Conservation (phyloP, 2,329 filamentous ascomycete genomes). For the Neocucurbitaria cava region DNA sequence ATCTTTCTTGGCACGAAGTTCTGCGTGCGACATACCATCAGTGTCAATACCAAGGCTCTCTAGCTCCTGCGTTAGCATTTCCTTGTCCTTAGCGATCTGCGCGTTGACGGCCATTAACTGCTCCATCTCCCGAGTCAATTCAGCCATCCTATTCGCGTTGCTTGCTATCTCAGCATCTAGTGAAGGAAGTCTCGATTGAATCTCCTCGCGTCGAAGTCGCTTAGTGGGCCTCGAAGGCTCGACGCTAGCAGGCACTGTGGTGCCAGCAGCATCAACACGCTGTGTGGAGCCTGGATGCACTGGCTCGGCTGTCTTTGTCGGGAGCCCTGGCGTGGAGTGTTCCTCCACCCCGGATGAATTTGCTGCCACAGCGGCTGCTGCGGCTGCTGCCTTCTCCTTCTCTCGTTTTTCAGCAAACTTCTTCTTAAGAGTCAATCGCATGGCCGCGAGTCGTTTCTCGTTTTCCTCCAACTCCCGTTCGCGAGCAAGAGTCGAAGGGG, state of each 20-base stretch:
- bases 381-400: constrained; percentile 22
- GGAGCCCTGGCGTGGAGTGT: constrained; percentile 1
- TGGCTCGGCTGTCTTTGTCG: not conserved
- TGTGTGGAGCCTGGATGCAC: not conserved
- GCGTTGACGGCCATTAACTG: constrained; percentile 48
- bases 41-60: constrained; percentile 57
- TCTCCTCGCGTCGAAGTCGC: constrained; percentile 53
- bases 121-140: constrained; percentile 55
- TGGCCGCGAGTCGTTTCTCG: constrained; percentile 59
- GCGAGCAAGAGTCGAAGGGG: constrained; percentile 45
- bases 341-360: constrained; percentile 5
- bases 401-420: constrained; percentile 35
- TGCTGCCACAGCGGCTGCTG: constrained; percentile 7
- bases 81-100: constrained; percentile 51
- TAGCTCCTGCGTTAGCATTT: constrained; percentile 57
- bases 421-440: constrained; percentile 35
- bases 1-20: constrained; percentile 52
- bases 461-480: constrained; percentile 55
- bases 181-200: constrained; percentile 56
- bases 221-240: constrained; percentile 15
- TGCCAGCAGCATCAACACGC: not conserved
- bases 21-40: constrained; percentile 54
- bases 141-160: constrained; percentile 48
- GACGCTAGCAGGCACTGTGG: not conserved
- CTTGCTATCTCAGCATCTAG: constrained; percentile 55